phyloP scores from a whole-genome alignment of 75 land plant species.

The Picea sitchensis region DNA sequence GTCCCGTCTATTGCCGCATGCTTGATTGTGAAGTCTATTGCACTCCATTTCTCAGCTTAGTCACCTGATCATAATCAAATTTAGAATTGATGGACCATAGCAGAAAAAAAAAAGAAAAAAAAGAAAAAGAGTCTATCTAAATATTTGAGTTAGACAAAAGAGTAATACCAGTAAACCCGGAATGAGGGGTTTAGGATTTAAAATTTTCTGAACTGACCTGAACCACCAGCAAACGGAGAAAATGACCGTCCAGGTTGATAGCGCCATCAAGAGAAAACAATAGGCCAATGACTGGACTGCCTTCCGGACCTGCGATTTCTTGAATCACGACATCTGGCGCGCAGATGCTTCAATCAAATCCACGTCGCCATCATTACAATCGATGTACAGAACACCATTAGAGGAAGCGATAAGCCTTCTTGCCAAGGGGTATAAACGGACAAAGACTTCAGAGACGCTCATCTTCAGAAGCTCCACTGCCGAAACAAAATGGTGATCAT shows the following conservation, averaged over 20 bases:
- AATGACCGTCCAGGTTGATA: too few relatives aligned
- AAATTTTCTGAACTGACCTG: too few relatives aligned
- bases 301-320: constrained; percentile 13
- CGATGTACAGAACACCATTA: constrained; percentile 30
- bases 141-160: too few relatives aligned
- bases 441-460: constrained; percentile 35
- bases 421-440: constrained; percentile 52
- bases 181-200: too few relatives aligned
- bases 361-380: constrained; percentile 45
- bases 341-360: constrained; percentile 41
- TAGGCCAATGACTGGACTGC: constrained; percentile 14
- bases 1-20: constrained; percentile 65
- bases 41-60: constrained; percentile 63
- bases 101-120: too few relatives aligned
- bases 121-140: too few relatives aligned
- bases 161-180: not conserved
- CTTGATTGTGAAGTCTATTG: constrained; percentile 60
- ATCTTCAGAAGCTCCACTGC: too few relatives aligned
- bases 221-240: too few relatives aligned
- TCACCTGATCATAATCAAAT: constrained; percentile 27
- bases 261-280: constrained; percentile 35
- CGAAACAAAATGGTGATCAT: too few relatives aligned
- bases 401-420: constrained; percentile 35
- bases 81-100: too few relatives aligned
- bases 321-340: constrained; percentile 17